These are phyloP conservation scores for Globisporangium echinulatum DNA, from an alignment of 352 stramenopile genomes.

Conservation along the genomic window DNA sequence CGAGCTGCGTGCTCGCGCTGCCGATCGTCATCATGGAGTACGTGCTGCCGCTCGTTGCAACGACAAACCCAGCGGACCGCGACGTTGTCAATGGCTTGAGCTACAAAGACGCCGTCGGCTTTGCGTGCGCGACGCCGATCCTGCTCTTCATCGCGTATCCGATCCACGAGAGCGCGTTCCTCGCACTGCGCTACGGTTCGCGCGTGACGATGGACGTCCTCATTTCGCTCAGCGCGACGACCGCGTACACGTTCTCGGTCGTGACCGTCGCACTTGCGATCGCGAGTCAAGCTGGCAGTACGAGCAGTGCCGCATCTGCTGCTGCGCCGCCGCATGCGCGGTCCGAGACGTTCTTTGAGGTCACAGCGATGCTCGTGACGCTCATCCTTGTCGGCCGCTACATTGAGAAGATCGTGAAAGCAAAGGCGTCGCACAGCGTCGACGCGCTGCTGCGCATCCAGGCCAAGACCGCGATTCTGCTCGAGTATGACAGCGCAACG, in stretches of 20 bases:
- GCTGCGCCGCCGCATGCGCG: slow-evolving; percentile 17
- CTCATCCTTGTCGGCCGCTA: slow-evolving; percentile 71
- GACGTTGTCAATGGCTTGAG: slow-evolving; percentile 36
- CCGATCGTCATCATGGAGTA: slow-evolving; percentile 57
- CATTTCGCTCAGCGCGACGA: slow-evolving; percentile 64
- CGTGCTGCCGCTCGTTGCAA: slow-evolving; percentile 30
- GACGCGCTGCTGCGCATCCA: slow-evolving; percentile 63
- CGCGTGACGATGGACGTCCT: slow-evolving; percentile 76
- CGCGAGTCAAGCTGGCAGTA: neutral
- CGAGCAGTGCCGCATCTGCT: too few species aligned
- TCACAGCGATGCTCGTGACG: slow-evolving; percentile 58
- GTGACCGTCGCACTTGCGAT: slow-evolving; percentile 23
- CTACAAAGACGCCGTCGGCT: slow-evolving; percentile 40
- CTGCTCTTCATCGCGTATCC: slow-evolving; percentile 50
- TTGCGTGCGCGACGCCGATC: slow-evolving; percentile 63
- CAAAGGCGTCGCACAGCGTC: slow-evolving; percentile 59
- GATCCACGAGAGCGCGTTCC: slow-evolving; percentile 67
- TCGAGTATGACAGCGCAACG: slow-evolving; percentile 34
- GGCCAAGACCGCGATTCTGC: slow-evolving; percentile 84
- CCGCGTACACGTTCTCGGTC: slow-evolving; percentile 59
- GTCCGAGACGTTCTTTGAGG: slow-evolving; percentile 68
- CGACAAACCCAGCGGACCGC: slow-evolving; percentile 16
- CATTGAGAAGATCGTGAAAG: slow-evolving; percentile 70
- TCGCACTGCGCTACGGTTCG: slow-evolving; percentile 48
- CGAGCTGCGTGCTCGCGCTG: slow-evolving; percentile 50